Percentiles rank a stretch among this genome's conserved stretches.
phyloP scores from a whole-genome alignment of 345 rosid species.

The Eucalyptus marginata region DNA sequence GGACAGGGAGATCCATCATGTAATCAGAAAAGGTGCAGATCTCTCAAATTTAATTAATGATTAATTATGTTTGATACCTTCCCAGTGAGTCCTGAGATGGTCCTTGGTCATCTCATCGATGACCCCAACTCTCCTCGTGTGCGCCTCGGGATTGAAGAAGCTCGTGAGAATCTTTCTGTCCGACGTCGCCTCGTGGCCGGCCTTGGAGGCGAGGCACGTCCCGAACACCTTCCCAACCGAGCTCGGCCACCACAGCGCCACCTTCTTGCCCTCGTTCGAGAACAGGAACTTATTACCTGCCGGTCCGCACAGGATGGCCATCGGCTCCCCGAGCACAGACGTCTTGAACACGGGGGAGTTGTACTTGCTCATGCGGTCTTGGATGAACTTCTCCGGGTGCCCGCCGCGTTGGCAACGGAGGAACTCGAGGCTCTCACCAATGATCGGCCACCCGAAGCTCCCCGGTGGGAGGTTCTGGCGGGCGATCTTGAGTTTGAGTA shows the following conservation, averaged over 20 bases:
- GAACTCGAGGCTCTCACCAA: background rate
- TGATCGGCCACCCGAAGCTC: background rate
- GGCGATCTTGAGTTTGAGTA: background rate
- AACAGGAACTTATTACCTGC: background rate
- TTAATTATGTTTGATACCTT: background rate
- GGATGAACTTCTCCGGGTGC: background rate
- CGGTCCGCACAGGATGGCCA: background rate
- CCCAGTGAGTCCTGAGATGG: conserved; percentile 1
- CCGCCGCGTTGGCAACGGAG: background rate
- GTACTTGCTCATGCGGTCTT: background rate
- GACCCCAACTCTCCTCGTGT: background rate
- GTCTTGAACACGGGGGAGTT: background rate
- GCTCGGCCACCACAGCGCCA: background rate
- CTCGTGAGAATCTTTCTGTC: background rate
- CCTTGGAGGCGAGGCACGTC: background rate
- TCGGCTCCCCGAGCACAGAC: background rate
- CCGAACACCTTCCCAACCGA: background rate
- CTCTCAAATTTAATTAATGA: background rate
- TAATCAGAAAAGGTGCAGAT: background rate
- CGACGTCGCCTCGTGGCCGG: background rate
- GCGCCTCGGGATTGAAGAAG: background rate
- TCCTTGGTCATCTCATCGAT: background rate
- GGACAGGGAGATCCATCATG: background rate
- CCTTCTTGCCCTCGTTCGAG: background rate
- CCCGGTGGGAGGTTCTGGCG: background rate